A percentile compares a stretch with the other conserved stretches of the same genome.
Evolutionary conservation across 306 rosid species (phyloP).

Genomic region (Quercus robur): DNA sequence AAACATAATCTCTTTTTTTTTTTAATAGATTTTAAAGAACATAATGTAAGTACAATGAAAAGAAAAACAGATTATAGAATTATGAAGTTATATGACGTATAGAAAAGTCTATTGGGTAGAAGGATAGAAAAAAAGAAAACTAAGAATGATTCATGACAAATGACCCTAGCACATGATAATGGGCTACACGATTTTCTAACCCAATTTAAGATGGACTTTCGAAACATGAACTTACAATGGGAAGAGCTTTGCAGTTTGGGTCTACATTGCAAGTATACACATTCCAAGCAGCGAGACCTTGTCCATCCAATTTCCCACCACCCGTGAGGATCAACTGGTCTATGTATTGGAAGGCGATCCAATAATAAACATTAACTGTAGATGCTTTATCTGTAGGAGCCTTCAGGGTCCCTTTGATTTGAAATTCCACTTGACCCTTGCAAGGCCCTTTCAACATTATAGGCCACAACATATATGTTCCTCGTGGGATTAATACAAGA

Average conservation of each 20-base stretch:
- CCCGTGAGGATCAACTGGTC: constrained; percentile 10
- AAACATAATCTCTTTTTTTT: too few relatives aligned
- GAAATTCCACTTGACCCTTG: constrained; percentile 2
- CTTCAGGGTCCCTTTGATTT: too few relatives aligned
- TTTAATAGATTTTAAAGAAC: too few relatives aligned
- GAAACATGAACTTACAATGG: neutral
- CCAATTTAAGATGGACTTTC: neutral
- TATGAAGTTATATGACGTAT: too few relatives aligned
- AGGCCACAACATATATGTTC: constrained; percentile 15
- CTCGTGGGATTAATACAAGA: constrained; percentile 23
- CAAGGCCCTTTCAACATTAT: constrained; percentile 24
- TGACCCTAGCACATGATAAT: neutral
- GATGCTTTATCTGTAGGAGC: too few relatives aligned
- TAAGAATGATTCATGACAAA: neutral
- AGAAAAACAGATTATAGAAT: too few relatives aligned
- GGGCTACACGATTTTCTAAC: neutral
- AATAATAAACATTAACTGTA: neutral
- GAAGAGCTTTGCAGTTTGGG: too few relatives aligned
- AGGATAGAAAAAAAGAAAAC: too few relatives aligned
- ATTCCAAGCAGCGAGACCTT: neutral
- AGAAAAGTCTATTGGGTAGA: too few relatives aligned
- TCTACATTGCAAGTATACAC: too few relatives aligned
- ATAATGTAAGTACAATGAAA: too few relatives aligned
- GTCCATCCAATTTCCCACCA: constrained; percentile 29
- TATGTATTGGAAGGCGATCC: constrained; percentile 25